Percentiles rank a stretch among this genome's conserved stretches.
These are phyloP conservation scores for Solanum hybrid DNA, from an alignment of 305 asterid genomes.

Conservation along the genomic window DNA sequence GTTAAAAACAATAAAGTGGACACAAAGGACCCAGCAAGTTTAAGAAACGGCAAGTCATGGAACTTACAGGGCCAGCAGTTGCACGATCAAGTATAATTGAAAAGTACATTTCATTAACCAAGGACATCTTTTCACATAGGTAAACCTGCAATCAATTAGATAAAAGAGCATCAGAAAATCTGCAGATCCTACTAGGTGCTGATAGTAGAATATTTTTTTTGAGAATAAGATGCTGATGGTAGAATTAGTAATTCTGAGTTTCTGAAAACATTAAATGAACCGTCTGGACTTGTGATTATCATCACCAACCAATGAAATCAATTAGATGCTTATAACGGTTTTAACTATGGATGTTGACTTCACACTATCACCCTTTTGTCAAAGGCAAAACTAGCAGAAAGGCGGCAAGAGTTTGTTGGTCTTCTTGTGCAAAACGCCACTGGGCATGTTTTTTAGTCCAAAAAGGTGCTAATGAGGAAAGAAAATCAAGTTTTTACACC, in stretches of 20 bases:
- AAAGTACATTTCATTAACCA: slow-evolving; percentile 98
- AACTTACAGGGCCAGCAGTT: slow-evolving; percentile 96
- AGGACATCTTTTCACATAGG: slow-evolving; percentile 75
- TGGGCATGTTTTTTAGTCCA: not conserved
- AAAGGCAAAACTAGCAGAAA: not conserved
- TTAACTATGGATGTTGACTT: not conserved
- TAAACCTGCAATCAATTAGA: slow-evolving; percentile 52
- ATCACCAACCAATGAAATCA: not conserved
- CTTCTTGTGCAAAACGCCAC: not conserved
- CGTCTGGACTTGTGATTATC: not conserved
- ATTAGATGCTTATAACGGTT: not conserved
- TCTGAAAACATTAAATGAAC: not conserved
- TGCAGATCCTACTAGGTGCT: not conserved
- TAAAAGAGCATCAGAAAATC: not conserved
- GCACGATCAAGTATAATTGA: slow-evolving; percentile 93
- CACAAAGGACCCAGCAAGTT: slow-evolving; percentile 1
- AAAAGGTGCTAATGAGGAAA: not conserved
- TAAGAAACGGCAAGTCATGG: slow-evolving; percentile 10
- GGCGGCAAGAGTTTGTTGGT: not conserved
- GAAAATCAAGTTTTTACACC: not conserved
- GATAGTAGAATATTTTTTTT: not conserved
- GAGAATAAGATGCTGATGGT: not conserved
- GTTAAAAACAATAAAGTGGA: not conserved
- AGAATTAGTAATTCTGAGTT: not conserved
- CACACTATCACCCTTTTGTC: not conserved